Conservation (phyloP, 495 filamentous ascomycete species). For the Pyronema domesticum region DNA sequence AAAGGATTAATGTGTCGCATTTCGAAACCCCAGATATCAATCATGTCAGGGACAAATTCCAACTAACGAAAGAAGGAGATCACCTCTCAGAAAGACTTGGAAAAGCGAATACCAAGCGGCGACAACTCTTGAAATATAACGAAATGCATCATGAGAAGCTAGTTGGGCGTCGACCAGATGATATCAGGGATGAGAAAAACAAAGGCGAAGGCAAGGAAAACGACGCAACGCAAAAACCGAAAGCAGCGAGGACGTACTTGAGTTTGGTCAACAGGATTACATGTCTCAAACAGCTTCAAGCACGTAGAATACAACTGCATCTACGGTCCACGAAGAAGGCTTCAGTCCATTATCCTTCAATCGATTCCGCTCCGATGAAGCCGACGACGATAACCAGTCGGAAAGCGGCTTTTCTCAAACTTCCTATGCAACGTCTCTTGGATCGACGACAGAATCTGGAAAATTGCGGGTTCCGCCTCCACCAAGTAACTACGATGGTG, state of each 20-base stretch:
- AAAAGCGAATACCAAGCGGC: no score
- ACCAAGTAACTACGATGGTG: conserved; percentile 1
- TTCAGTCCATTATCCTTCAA: neutral
- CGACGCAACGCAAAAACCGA: neutral
- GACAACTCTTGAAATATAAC: conserved; percentile 18
- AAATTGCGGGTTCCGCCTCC: conserved; percentile 9
- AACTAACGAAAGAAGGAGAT: no score
- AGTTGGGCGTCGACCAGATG: no score
- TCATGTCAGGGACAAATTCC: no score
- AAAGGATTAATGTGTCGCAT: no score
- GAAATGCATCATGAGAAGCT: conserved; percentile 13
- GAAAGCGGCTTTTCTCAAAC: no score
- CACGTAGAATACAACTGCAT: neutral
- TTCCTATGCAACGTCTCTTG: conserved; percentile 10
- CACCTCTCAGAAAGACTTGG: conserved; percentile 26
- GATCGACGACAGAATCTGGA: neutral
- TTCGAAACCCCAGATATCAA: no score
- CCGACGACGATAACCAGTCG: conserved; percentile 1
- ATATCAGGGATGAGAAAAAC: no score
- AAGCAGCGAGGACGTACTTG: neutral
- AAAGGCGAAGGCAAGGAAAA: neutral
- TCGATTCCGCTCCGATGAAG: neutral
- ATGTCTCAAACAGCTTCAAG: neutral
- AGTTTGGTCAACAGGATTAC: neutral
- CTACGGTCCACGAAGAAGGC: neutral